Evolutionary conservation across 148 eudicot genomes (phyloP).

Genomic region (Oxyria digyna): DNA sequence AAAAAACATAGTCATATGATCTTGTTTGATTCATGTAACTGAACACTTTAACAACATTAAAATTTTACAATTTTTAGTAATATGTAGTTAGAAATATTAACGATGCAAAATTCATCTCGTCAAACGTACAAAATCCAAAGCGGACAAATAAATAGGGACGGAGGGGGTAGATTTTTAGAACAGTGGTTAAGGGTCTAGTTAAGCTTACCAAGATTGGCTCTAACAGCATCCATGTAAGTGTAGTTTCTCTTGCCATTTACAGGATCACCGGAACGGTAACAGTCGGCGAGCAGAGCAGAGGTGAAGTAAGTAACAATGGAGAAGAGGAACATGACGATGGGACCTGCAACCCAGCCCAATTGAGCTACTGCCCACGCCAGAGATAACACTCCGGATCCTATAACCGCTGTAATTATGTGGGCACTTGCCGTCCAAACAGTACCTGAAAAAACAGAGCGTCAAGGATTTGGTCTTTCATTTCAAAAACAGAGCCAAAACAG

Average conservation of each 20-base stretch:
- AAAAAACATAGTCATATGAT: too few species aligned
- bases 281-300: conserved; percentile 48
- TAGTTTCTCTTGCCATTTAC: conserved; percentile 61
- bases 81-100: too few species aligned
- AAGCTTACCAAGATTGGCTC: conserved; percentile 44
- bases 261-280: conserved; percentile 66
- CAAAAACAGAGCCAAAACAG: background rate
- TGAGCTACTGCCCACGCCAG: conserved; percentile 75
- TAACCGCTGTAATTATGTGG: conserved; percentile 76
- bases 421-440: conserved; percentile 74
- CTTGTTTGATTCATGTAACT: too few species aligned
- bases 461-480: too few species aligned
- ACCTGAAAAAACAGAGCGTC: conserved; percentile 24
- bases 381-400: conserved; percentile 74
- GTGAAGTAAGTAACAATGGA: conserved; percentile 67
- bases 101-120: too few species aligned
- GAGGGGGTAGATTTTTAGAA: too few species aligned
- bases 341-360: conserved; percentile 80
- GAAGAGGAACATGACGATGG: conserved; percentile 51
- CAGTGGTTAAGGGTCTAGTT: background rate
- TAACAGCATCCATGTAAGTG: conserved; percentile 82
- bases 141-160: too few species aligned
- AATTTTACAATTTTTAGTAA: too few species aligned
- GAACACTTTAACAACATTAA: too few species aligned
- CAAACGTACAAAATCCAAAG: too few species aligned